A percentile compares a stretch with the other conserved stretches of the same genome.
Conservation (phyloP, 768 basidiomycete genomes). For the Boletus vinaceobasis region DNA sequence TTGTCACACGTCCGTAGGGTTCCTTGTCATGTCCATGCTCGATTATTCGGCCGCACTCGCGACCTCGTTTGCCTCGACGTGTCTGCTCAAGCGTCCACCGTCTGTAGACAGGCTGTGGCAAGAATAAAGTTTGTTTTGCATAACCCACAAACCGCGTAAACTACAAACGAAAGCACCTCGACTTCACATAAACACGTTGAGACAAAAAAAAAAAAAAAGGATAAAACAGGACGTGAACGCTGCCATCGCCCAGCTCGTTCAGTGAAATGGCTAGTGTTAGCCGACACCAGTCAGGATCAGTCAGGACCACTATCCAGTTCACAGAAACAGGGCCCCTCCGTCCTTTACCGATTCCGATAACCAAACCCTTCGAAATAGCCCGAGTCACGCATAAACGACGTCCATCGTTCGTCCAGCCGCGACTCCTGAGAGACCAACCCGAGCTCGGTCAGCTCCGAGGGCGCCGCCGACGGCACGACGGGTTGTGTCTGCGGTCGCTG, state of each 20-base stretch:
- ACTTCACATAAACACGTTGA: background rate
- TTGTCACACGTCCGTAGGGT: background rate
- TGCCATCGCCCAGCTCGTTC: no score
- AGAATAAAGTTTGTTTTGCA: background rate
- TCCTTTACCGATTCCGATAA: conserved; percentile 21
- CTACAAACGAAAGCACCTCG: background rate
- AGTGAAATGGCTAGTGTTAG: no score
- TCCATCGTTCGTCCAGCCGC: conserved; percentile 56
- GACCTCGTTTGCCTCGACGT: no score
- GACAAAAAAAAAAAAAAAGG: background rate
- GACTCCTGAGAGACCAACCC: conserved; percentile 58
- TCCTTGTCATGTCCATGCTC: background rate
- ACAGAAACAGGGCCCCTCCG: background rate
- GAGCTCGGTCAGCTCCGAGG: conserved; percentile 52
- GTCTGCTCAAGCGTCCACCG: no score
- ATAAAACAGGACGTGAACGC: background rate
- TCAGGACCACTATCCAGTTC: no score
- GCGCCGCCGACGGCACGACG: conserved; percentile 11
- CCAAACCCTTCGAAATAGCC: conserved; percentile 41
- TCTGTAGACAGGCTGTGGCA: background rate
- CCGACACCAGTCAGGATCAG: no score
- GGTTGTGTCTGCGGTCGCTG: conserved; percentile 4
- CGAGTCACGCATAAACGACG: conserved; percentile 58
- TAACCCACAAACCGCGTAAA: background rate
- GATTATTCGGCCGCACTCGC: no score